These are phyloP conservation scores for Quambalaria eucalypti DNA, from an alignment of 1,284 basidiomycete genomes.

Conservation along the genomic window DNA sequence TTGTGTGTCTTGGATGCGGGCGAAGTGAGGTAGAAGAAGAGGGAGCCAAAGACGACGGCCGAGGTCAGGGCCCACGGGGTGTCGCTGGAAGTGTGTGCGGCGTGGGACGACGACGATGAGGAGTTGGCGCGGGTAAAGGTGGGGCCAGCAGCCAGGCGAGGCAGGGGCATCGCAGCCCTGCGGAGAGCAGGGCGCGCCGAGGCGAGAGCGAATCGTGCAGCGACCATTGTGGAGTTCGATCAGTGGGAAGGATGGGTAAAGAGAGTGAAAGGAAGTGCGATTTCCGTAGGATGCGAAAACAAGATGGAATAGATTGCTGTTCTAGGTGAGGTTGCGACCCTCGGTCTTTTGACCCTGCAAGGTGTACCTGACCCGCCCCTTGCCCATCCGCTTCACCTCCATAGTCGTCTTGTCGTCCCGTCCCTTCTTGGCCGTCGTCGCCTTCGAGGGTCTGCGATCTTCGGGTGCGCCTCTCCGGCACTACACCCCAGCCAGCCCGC, in stretches of 20 bases:
- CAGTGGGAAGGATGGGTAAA: not conserved
- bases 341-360: no score
- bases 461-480: no score
- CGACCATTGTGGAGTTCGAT: not conserved
- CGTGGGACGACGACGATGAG: not conserved
- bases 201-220: not conserved
- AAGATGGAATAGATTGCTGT: no score
- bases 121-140: no score
- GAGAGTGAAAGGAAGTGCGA: not conserved
- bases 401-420: no score
- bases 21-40: slow-evolving; percentile 21
- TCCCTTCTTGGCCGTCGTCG: no score
- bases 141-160: not conserved
- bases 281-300: no score
- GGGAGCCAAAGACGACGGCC: slow-evolving; percentile 21
- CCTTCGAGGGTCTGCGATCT: no score
- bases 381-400: no score
- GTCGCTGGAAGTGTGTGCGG: slow-evolving; percentile 8
- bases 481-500: no score
- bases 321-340: no score
- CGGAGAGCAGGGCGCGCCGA: not conserved
- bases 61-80: slow-evolving; percentile 27
- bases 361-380: no score
- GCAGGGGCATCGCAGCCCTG: not conserved
- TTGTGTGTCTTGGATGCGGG: slow-evolving; percentile 1